Evolutionary conservation across 2,329 filamentous ascomycete species (phyloP).

Genomic region (Escovopsis sp.): DNA sequence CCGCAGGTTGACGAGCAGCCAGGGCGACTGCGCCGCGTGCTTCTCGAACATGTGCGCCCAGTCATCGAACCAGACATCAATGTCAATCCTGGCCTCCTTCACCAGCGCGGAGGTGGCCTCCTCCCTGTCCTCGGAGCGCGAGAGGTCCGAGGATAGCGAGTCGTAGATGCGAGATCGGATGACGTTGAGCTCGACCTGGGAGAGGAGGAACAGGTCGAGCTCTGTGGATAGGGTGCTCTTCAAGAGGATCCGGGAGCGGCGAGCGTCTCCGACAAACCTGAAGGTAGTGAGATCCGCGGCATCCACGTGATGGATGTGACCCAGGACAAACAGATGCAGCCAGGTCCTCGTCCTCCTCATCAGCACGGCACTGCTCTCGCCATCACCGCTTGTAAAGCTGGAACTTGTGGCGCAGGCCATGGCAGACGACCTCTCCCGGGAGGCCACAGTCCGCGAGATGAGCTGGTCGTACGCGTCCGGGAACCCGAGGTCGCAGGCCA

Average conservation of each 20-base stretch:
- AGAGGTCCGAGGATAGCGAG: conserved; percentile 12
- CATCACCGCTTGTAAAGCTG: background rate
- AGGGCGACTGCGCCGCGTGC: conserved; percentile 11
- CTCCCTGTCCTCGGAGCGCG: conserved; percentile 12
- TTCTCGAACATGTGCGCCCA: conserved; percentile 15
- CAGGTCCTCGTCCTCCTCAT: conserved; percentile 32
- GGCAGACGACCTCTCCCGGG: background rate
- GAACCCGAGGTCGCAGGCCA: conserved; percentile 33
- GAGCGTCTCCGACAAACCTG: conserved; percentile 26
- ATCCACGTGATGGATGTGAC: conserved; percentile 33
- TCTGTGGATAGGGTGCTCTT: conserved; percentile 26
- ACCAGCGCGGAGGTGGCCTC: conserved; percentile 25
- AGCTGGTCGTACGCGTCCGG: conserved; percentile 27
- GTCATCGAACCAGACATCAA: conserved; percentile 33
- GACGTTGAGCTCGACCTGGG: conserved; percentile 31
- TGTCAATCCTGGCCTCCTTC: conserved; percentile 29
- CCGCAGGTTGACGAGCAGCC: conserved; percentile 29
- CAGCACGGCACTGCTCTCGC: conserved; percentile 12
- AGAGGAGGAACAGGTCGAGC: conserved; percentile 35
- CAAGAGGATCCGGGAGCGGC: conserved; percentile 30
- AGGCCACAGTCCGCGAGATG: conserved; percentile 9
- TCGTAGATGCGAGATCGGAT: conserved; percentile 22
- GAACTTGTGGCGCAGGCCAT: no score
- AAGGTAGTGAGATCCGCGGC: conserved; percentile 14
- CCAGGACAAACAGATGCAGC: conserved; percentile 37